These are phyloP conservation scores for Colletotrichum musae DNA, from an alignment of 2,329 filamentous ascomycete species.

Conservation along the genomic window DNA sequence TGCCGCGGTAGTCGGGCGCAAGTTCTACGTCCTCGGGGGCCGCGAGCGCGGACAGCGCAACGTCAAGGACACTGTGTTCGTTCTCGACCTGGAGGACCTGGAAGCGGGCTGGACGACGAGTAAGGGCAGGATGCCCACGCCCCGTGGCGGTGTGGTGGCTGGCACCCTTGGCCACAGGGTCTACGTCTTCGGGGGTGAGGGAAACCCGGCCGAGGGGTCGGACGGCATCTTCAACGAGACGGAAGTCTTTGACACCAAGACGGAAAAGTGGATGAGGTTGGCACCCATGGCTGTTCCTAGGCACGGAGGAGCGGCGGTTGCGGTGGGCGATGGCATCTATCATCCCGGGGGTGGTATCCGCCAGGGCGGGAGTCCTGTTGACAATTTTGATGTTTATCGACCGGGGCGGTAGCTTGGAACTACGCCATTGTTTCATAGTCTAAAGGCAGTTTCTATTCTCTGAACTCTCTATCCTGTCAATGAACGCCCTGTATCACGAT, in stretches of 20 bases:
- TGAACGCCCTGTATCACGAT: too few species aligned
- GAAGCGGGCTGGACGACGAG: constrained; percentile 48
- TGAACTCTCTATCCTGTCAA: neutral
- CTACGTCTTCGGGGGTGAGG: constrained; percentile 57
- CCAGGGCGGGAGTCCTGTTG: constrained; percentile 2
- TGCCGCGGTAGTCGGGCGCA: constrained; percentile 47
- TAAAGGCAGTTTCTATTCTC: too few species aligned
- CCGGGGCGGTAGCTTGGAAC: neutral
- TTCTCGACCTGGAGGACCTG: constrained; percentile 48
- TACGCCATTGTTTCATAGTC: neutral
- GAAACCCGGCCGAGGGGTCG: constrained; percentile 43
- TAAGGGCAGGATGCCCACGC: constrained; percentile 52
- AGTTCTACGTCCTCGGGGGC: constrained; percentile 56
- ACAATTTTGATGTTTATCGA: neutral
- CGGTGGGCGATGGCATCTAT: neutral
- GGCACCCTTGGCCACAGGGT: constrained; percentile 47
- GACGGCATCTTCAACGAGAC: constrained; percentile 37
- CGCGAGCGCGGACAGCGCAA: constrained; percentile 49
- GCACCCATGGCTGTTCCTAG: neutral
- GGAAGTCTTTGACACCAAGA: constrained; percentile 19
- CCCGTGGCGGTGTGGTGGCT: constrained; percentile 52
- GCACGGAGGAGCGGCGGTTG: neutral
- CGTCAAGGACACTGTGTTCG: constrained; percentile 52
- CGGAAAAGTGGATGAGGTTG: neutral
- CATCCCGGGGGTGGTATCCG: neutral